These are phyloP conservation scores for Wickerhamomyces bovis DNA, from an alignment of 805 yeast species.

Conservation along the genomic window DNA sequence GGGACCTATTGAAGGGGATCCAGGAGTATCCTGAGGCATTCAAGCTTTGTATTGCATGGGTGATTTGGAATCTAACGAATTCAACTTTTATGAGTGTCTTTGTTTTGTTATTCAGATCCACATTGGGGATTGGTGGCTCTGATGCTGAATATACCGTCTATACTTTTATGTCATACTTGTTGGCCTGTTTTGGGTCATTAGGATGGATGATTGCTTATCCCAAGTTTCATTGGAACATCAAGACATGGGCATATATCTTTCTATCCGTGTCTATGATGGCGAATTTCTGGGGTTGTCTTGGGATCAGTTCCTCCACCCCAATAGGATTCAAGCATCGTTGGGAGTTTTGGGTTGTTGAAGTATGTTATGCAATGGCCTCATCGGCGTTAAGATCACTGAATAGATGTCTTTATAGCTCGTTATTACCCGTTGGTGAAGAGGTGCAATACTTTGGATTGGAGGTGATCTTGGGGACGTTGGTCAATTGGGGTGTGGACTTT, in stretches of 20 bases:
- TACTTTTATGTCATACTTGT: constrained; percentile 30
- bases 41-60: constrained; percentile 34
- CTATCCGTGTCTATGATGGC: constrained; percentile 27
- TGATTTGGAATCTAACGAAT: constrained; percentile 34
- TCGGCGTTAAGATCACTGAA: constrained; percentile 33
- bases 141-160: constrained; percentile 36
- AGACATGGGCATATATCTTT: constrained; percentile 32
- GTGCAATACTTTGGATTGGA: constrained; percentile 39
- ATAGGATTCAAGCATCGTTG: constrained; percentile 36
- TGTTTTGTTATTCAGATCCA: constrained; percentile 32
- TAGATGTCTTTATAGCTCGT: constrained; percentile 31
- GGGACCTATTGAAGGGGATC: constrained; percentile 22
- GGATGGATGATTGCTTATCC: constrained; percentile 34
- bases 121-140: constrained; percentile 32
- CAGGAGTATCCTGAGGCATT: constrained; percentile 30
- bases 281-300: constrained; percentile 36
- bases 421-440: constrained; percentile 36
- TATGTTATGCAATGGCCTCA: constrained; percentile 30
- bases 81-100: constrained; percentile 32
- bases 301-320: constrained; percentile 22
- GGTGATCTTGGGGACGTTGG: constrained; percentile 33
- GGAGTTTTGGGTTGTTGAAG: constrained; percentile 39
- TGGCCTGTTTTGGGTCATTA: constrained; percentile 31
- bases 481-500: constrained; percentile 36
- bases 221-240: constrained; percentile 20